Conservation (phyloP, 345 rosid genomes). For the Trapa bicornis region DNA sequence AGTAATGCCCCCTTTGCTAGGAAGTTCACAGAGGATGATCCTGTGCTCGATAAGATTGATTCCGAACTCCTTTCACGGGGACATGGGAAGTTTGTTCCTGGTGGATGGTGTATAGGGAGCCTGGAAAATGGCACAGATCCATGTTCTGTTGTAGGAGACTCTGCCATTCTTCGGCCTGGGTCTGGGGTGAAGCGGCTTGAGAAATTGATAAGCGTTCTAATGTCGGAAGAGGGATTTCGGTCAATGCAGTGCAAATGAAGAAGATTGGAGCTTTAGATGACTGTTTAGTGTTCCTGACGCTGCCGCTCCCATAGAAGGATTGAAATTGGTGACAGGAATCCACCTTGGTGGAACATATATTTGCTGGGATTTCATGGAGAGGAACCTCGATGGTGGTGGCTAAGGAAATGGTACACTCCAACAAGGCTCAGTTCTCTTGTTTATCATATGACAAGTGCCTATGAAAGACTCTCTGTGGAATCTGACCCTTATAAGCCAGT, state of each 20-base stretch:
- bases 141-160: slow-evolving; percentile 49
- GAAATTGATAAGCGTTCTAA: slow-evolving; percentile 42
- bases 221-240: slow-evolving; percentile 57
- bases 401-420: neutral
- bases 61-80: slow-evolving; percentile 53
- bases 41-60: slow-evolving; percentile 72
- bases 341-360: neutral
- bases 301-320: neutral
- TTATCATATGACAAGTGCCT: neutral
- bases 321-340: neutral
- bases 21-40: slow-evolving; percentile 53
- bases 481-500: neutral
- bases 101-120: slow-evolving; percentile 86
- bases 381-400: neutral
- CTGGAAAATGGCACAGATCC: slow-evolving; percentile 78
- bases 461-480: neutral
- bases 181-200: slow-evolving; percentile 66
- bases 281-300: neutral
- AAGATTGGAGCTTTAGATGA: neutral
- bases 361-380: neutral
- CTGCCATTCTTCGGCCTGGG: slow-evolving; percentile 51
- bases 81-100: slow-evolving; percentile 54
- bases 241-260: slow-evolving; percentile 66
- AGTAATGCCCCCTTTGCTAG: slow-evolving; percentile 88
- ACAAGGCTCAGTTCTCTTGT: neutral